Conservation (phyloP, 2,329 filamentous ascomycete species). For the Pseudohalonectria lignicola region DNA sequence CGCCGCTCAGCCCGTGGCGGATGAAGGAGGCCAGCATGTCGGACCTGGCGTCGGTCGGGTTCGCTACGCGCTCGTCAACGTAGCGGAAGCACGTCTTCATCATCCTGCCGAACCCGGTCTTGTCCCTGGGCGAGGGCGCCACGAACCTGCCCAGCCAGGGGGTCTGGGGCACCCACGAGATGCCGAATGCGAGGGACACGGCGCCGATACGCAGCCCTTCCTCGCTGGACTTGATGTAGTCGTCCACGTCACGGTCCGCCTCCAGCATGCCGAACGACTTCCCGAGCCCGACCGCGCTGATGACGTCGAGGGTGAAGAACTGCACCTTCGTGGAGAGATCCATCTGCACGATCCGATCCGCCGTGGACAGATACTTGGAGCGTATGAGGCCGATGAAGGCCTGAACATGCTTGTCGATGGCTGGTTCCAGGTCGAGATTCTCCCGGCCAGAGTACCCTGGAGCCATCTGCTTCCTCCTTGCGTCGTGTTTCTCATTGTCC, state of each 20-base stretch:
- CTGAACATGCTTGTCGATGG: slow-evolving; percentile 32
- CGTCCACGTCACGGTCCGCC: slow-evolving; percentile 27
- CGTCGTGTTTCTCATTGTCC: neutral
- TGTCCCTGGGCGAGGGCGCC: slow-evolving; percentile 7
- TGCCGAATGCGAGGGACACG: slow-evolving; percentile 27
- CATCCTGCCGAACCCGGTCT: slow-evolving; percentile 7
- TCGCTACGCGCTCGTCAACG: neutral
- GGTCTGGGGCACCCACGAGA: slow-evolving; percentile 26
- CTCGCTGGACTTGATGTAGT: slow-evolving; percentile 27
- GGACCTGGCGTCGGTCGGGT: neutral
- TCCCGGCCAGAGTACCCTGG: slow-evolving; percentile 15
- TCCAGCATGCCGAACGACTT: slow-evolving; percentile 29
- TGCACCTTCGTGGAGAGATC: slow-evolving; percentile 35
- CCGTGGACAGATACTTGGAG: slow-evolving; percentile 1
- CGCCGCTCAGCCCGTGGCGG: slow-evolving; percentile 10
- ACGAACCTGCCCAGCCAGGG: slow-evolving; percentile 20
- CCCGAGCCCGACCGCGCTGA: slow-evolving; percentile 34
- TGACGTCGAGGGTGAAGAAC: slow-evolving; percentile 39
- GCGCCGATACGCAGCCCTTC: slow-evolving; percentile 25
- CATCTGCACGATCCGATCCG: slow-evolving; percentile 16
- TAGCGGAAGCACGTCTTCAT: neutral
- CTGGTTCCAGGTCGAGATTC: slow-evolving; percentile 14
- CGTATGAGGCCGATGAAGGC: slow-evolving; percentile 33
- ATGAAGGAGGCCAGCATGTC: slow-evolving; percentile 10
- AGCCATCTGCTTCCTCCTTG: neutral